Percentiles rank a stretch among this genome's conserved stretches.
These are phyloP conservation scores for Komagataella pastoris DNA, from an alignment of 805 yeast species.

Conservation along the genomic window DNA sequence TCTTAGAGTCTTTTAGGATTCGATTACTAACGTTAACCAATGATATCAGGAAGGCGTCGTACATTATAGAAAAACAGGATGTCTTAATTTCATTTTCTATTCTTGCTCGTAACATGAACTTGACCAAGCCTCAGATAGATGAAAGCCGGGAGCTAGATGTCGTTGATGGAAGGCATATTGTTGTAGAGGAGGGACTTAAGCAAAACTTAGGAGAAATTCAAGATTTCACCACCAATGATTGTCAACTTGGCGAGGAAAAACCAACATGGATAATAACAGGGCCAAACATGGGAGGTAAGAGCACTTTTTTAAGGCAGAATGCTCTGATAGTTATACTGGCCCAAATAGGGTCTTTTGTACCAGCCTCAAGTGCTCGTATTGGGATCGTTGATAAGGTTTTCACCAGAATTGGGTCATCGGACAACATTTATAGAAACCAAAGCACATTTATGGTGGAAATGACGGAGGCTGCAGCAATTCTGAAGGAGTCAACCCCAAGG, in stretches of 20 bases:
- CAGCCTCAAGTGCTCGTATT: conserved; percentile 47
- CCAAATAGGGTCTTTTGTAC: conserved; percentile 65
- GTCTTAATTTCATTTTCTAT: conserved; percentile 59
- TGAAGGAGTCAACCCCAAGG: conserved; percentile 46
- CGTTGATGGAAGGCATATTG: conserved; percentile 65
- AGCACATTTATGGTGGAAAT: conserved; percentile 93
- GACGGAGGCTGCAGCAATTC: conserved; percentile 67
- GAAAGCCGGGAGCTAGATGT: conserved; percentile 34
- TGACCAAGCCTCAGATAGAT: conserved; percentile 54
- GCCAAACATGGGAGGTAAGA: conserved; percentile 84
- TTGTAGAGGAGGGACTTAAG: conserved; percentile 67
- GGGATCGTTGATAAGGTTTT: conserved; percentile 71
- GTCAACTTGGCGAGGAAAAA: conserved; percentile 13
- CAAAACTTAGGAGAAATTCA: conserved; percentile 22
- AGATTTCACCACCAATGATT: conserved; percentile 35
- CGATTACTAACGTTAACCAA: conserved; percentile 29
- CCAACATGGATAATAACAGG: conserved; percentile 63
- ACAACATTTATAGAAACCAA: conserved; percentile 62
- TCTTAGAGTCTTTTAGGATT: conserved; percentile 34
- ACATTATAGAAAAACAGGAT: conserved; percentile 50
- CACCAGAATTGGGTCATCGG: conserved; percentile 77
- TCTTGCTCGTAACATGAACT: conserved; percentile 52
- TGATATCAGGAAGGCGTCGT: conserved; percentile 34
- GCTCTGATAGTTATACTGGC: conserved; percentile 58
- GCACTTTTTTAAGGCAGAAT: conserved; percentile 62